These are phyloP conservation scores for Barbarea vulgaris DNA, from an alignment of 345 rosid species.

Conservation along the genomic window DNA sequence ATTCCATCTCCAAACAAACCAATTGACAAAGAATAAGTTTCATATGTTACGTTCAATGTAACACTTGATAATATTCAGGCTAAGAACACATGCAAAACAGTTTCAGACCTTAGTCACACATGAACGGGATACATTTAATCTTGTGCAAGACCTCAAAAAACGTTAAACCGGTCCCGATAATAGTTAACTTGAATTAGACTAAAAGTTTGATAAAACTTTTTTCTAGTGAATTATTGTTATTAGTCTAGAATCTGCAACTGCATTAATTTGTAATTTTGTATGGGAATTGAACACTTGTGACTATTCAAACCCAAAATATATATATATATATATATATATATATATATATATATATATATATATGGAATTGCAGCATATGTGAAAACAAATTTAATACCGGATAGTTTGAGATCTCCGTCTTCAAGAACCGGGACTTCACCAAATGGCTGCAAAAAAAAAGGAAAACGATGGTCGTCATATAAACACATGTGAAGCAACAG, in stretches of 20 bases:
- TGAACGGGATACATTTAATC: neutral
- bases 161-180: neutral
- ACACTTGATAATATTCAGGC: neutral
- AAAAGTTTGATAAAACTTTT: neutral
- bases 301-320: neutral
- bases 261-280: too few relatives aligned
- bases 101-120: too few relatives aligned
- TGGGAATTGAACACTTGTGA: neutral
- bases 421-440: slow-evolving; percentile 28
- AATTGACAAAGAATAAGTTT: neutral
- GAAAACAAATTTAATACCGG: slow-evolving; percentile 9
- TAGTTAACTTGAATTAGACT: neutral
- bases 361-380: neutral
- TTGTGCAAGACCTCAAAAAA: neutral
- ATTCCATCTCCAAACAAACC: neutral
- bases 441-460: neutral
- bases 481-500: neutral
- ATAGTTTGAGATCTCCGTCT: slow-evolving; percentile 14
- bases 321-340: too few relatives aligned
- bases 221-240: too few relatives aligned
- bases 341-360: too few relatives aligned
- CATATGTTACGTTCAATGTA: neutral
- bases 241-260: neutral
- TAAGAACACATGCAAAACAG: neutral
- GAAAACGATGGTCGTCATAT: neutral